Evolutionary conservation across 257 asterid species (phyloP).

Genomic region (Primulina tabacum): DNA sequence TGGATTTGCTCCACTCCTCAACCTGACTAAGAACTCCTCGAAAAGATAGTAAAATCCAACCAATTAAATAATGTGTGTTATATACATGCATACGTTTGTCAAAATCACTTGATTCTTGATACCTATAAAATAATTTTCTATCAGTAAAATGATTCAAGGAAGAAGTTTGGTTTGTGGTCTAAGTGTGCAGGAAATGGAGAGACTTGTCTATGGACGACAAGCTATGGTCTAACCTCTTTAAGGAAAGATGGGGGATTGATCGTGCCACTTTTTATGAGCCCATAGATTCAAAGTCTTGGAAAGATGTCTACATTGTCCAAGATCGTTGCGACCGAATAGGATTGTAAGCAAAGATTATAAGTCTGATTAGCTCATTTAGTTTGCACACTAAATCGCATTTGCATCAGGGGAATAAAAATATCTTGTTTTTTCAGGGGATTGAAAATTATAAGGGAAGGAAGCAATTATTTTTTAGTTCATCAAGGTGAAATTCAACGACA

Average conservation of each 20-base stretch:
- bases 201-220: slow-evolving; percentile 48
- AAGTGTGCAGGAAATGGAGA: slow-evolving; percentile 87
- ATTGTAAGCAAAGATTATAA: slow-evolving; percentile 44
- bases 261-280: slow-evolving; percentile 60
- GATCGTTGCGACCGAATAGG: slow-evolving; percentile 78
- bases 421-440: slow-evolving; percentile 51
- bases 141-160: slow-evolving; percentile 15
- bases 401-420: neutral
- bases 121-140: neutral
- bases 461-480: slow-evolving; percentile 59
- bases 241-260: slow-evolving; percentile 71
- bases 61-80: too few relatives aligned
- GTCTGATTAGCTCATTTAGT: neutral
- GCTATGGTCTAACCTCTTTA: slow-evolving; percentile 62
- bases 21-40: neutral
- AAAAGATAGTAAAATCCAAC: neutral
- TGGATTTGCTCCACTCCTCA: too few relatives aligned
- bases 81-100: neutral
- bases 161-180: slow-evolving; percentile 18
- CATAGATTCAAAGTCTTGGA: slow-evolving; percentile 55
- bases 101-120: neutral
- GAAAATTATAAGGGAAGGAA: slow-evolving; percentile 85
- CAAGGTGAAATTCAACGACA: slow-evolving; percentile 72
- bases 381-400: neutral
- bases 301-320: slow-evolving; percentile 66